phyloP scores from a whole-genome alignment of 1,284 basidiomycete genomes.

The Sporisorium sorghi region DNA sequence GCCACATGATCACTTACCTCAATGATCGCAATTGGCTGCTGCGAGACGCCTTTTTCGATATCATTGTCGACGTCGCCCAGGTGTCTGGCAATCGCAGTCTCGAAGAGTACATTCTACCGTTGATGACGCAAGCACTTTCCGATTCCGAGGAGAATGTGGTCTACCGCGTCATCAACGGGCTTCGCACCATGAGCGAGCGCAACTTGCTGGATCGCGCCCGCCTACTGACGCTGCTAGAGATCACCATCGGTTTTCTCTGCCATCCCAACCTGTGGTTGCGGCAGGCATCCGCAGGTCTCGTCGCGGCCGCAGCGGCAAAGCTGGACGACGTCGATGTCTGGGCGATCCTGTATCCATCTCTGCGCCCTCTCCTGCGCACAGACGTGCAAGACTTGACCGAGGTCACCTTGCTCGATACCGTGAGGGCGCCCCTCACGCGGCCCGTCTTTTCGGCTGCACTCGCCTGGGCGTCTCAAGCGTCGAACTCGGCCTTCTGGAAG shows the following conservation, averaged over 20 bases:
- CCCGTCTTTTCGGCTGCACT: constrained; percentile 84
- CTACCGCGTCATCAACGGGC: constrained; percentile 83
- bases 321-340: constrained; percentile 80
- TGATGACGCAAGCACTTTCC: constrained; percentile 86
- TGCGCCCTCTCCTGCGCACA: constrained; percentile 85
- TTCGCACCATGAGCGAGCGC: constrained; percentile 86
- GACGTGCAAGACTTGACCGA: constrained; percentile 85
- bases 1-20: constrained; percentile 98
- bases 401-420: constrained; percentile 77
- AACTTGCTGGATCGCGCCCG: constrained; percentile 88
- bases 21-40: constrained; percentile 93
- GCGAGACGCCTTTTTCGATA: constrained; percentile 91
- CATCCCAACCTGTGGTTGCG: constrained; percentile 99
- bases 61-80: constrained; percentile 87
- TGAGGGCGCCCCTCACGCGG: constrained; percentile 80
- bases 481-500: constrained; percentile 60
- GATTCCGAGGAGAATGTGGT: constrained; percentile 96
- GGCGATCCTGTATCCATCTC: constrained; percentile 92
- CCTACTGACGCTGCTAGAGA: constrained; percentile 92
- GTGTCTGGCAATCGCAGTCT: constrained; percentile 69
- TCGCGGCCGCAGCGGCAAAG: constrained; percentile 82
- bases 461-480: constrained; percentile 81
- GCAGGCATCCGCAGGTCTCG: constrained; percentile 88
- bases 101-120: constrained; percentile 82
- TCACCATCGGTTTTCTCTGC: constrained; percentile 86